Conservation (phyloP, 192 early-diverging fungal genomes). For the Gonapodya sp. region DNA sequence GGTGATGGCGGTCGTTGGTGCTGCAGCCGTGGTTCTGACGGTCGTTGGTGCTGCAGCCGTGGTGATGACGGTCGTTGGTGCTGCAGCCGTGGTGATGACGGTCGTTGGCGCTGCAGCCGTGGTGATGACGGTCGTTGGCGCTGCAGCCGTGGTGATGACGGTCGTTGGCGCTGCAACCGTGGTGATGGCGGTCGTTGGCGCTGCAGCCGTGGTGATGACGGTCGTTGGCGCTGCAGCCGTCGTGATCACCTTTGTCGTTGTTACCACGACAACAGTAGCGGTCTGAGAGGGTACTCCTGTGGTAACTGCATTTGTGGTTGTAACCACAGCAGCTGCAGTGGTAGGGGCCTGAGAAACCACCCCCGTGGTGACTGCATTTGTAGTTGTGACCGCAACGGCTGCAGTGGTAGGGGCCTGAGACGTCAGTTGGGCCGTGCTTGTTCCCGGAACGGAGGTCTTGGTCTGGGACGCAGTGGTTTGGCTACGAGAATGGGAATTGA, state of each 20-base stretch:
- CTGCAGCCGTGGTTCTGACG: background rate
- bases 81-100: background rate
- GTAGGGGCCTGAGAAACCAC: too few relatives aligned
- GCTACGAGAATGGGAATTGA: too few relatives aligned
- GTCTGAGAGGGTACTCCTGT: background rate
- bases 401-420: too few relatives aligned
- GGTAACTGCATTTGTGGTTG: too few relatives aligned
- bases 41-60: background rate
- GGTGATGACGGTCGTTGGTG: background rate
- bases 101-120: background rate
- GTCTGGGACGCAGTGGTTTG: too few relatives aligned
- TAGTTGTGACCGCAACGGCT: too few relatives aligned
- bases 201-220: background rate
- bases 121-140: background rate
- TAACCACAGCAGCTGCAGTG: too few relatives aligned
- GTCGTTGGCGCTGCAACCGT: background rate
- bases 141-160: background rate
- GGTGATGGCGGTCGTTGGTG: background rate
- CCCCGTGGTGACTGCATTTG: too few relatives aligned
- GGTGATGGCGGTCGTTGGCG: background rate
- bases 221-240: background rate
- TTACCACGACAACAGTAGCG: background rate
- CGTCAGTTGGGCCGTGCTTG: too few relatives aligned
- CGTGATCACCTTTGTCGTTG: background rate
- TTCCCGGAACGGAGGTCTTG: too few relatives aligned